phyloP scores from a whole-genome alignment of 768 basidiomycete genomes.

The Pisolithus microcarpus region DNA sequence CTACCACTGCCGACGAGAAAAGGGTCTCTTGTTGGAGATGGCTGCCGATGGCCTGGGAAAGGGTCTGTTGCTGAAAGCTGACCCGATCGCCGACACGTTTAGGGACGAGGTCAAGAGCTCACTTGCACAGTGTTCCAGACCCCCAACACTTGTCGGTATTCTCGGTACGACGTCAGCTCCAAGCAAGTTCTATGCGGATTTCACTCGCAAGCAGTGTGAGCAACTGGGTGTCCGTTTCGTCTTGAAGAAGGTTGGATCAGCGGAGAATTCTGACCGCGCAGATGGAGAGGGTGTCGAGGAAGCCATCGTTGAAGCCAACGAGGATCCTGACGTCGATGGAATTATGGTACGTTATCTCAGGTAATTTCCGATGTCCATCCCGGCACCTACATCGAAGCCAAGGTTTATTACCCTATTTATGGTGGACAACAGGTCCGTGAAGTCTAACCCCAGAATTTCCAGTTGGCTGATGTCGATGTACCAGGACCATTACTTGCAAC shows the following conservation, averaged over 20 bases:
- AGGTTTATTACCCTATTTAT: conserved; percentile 97
- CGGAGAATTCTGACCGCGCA: conserved; percentile 34
- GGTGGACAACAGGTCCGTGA: conserved; percentile 72
- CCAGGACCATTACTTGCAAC: conserved; percentile 95
- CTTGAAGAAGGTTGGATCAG: conserved; percentile 53
- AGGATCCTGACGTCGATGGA: conserved; percentile 76
- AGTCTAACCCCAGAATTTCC: not conserved
- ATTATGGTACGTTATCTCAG: conserved; percentile 70
- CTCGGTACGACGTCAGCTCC: conserved; percentile 78
- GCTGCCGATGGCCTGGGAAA: conserved; percentile 38
- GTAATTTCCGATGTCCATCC: not conserved
- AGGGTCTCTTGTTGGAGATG: conserved; percentile 13
- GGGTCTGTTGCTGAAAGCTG: conserved; percentile 74
- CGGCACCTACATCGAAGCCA: not conserved
- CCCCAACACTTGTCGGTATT: conserved; percentile 84
- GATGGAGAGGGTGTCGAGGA: conserved; percentile 93
- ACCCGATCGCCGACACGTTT: conserved; percentile 65
- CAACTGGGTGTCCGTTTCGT: conserved; percentile 84
- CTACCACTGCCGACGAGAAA: not conserved
- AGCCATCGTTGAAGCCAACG: conserved; percentile 92
- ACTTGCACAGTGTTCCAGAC: conserved; percentile 30
- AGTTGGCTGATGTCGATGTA: conserved; percentile 3
- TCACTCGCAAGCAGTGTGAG: conserved; percentile 87
- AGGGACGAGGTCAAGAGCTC: conserved; percentile 57
- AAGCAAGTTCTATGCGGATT: conserved; percentile 79